A percentile compares a stretch with the other conserved stretches of the same genome.
These are phyloP conservation scores for Sporothrix brunneoviolacea DNA, from an alignment of 2,329 filamentous ascomycete species.

Conservation along the genomic window DNA sequence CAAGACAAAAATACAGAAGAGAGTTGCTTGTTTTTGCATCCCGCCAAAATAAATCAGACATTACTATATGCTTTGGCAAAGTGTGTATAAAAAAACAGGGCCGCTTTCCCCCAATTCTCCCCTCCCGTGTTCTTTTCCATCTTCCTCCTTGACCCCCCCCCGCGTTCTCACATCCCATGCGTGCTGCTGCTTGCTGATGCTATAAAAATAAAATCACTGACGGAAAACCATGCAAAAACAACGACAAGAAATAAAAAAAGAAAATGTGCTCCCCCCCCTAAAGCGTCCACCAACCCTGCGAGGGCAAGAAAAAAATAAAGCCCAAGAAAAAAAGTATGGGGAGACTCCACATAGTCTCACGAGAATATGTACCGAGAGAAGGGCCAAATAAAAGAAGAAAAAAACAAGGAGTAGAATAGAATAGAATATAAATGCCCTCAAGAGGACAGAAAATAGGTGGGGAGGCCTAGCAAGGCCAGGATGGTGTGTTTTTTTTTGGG, in stretches of 20 bases:
- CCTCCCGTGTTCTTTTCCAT: too few relatives aligned
- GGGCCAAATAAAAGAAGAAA: background rate
- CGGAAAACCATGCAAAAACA: background rate
- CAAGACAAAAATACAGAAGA: too few relatives aligned
- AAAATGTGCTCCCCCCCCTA: background rate
- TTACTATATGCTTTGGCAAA: too few relatives aligned
- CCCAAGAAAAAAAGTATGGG: background rate
- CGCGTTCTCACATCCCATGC: too few relatives aligned
- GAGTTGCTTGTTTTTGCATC: too few relatives aligned
- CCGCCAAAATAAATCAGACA: too few relatives aligned
- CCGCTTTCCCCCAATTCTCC: too few relatives aligned
- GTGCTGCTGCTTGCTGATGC: slow-evolving; percentile 7
- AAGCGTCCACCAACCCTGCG: too few relatives aligned
- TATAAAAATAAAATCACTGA: background rate
- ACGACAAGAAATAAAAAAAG: background rate
- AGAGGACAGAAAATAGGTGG: slow-evolving; percentile 15
- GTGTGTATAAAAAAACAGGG: too few relatives aligned
- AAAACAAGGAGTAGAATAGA: slow-evolving; percentile 1
- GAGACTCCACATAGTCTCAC: background rate
- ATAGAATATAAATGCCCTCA: background rate
- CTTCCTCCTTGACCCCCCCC: too few relatives aligned
- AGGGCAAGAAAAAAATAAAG: background rate
- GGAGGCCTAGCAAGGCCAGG: slow-evolving; percentile 15
- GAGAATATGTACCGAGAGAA: background rate
- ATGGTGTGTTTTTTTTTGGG: slow-evolving; percentile 7